Evolutionary conservation across 2,329 filamentous ascomycete genomes (phyloP).

Genomic region (Talaromyces sp.): DNA sequence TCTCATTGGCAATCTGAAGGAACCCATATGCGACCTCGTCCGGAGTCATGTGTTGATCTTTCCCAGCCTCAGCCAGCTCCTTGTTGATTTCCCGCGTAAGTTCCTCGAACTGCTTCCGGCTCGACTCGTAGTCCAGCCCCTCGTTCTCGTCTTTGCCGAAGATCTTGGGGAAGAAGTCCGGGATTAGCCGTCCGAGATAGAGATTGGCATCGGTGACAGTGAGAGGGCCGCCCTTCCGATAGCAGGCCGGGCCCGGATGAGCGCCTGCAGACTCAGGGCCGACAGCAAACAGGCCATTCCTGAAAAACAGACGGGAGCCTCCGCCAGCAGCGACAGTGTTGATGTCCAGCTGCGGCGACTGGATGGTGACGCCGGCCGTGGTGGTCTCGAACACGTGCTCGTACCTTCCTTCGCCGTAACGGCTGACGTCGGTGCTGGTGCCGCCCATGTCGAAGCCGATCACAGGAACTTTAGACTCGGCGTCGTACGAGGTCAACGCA

Average conservation of each 20-base stretch:
- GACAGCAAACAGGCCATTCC: conserved; percentile 84
- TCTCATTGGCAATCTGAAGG: conserved; percentile 82
- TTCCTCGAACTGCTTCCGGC: conserved; percentile 67
- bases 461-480: conserved; percentile 68
- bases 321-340: conserved; percentile 88
- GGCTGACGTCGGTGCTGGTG: conserved; percentile 81
- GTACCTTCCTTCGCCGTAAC: conserved; percentile 76
- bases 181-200: conserved; percentile 76
- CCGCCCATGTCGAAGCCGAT: conserved; percentile 95
- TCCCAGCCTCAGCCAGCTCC: conserved; percentile 56
- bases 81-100: conserved; percentile 71
- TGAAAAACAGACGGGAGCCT: conserved; percentile 56
- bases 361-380: conserved; percentile 81
- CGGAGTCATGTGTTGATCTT: conserved; percentile 54
- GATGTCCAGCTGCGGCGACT: conserved; percentile 82
- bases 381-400: conserved; percentile 92
- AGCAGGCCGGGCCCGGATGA: conserved; percentile 86
- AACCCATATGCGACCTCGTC: conserved; percentile 88
- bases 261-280: conserved; percentile 88
- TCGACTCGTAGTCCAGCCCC: conserved; percentile 69
- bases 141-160: conserved; percentile 88
- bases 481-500: conserved; percentile 80
- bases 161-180: conserved; percentile 93
- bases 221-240: conserved; percentile 82
- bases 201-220: conserved; percentile 92